Evolutionary conservation across 768 basidiomycete genomes (phyloP), one percentile per base, ranked within the genome.

Genomic region (Suillus americanus): DNA sequence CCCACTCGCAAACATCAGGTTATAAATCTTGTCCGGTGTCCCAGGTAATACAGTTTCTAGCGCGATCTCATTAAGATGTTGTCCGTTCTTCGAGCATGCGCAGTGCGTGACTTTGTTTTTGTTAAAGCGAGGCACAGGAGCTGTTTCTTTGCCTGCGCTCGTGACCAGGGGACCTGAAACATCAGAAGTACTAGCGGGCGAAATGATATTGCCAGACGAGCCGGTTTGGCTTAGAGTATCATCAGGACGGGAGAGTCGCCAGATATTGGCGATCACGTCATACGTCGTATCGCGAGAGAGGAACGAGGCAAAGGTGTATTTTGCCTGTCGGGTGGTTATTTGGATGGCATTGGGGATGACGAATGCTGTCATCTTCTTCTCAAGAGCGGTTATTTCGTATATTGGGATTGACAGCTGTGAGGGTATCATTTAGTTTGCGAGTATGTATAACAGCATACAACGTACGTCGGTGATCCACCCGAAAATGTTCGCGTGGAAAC

Each of bases 401-500:
- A 97, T 94, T 8, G 96, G 91, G 64, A 98, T 88, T 50, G 89
- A 88, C 67, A 96, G 82, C 95, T 96, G 74, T 60, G 60, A 59
- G 3, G 12, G 56, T 8, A 45, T 40, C 43, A 28, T 3, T 68
- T 61, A 70, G 66, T 62, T 62, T 28, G 55, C 10, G 61, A 53
- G 61, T 57, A 5, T 35, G 3, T 25, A 30, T 33, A 63, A 12
- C 33, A 37, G 53, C 55, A 59, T 37, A 14, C 41, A 0, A 82
- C 95, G 76, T 76, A 97, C 96, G 73, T 97, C 89, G 35, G 97
- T 99, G 57, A 97, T 91, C 97, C 97, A 99, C 50, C 97, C 97
- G 77, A 99, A 97, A 51, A 99, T 98, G 73, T 99, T 99, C 50
- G 97, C 97, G 70, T 99, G 94, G 82, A 99, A 99, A 79, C 95